Evolutionary conservation across 2,329 filamentous ascomycete species (phyloP).

Genomic region (Fusarium coffeatum): DNA sequence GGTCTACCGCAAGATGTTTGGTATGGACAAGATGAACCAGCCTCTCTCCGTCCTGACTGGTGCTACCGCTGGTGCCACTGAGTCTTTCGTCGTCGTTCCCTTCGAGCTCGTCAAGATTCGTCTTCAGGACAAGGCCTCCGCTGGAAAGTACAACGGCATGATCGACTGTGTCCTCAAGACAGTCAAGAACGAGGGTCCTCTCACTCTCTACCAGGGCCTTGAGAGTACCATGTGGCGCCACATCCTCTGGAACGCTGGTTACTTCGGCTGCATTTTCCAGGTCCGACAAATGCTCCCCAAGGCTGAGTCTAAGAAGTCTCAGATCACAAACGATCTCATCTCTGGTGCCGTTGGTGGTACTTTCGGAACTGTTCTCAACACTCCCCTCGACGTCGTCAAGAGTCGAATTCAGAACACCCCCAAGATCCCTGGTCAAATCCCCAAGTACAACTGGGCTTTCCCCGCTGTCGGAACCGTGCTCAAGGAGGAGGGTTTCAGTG

Average conservation of each 20-base stretch:
- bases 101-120: slow-evolving; percentile 99
- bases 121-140: slow-evolving; percentile 93
- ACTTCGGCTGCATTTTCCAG: slow-evolving; percentile 99
- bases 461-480: slow-evolving; percentile 86
- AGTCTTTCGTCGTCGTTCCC: slow-evolving; percentile 95
- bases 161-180: slow-evolving; percentile 85
- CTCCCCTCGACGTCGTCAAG: slow-evolving; percentile 97
- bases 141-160: slow-evolving; percentile 87
- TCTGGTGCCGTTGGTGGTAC: slow-evolving; percentile 91
- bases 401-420: slow-evolving; percentile 95
- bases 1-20: slow-evolving; percentile 90
- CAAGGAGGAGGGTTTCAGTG: slow-evolving; percentile 90
- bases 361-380: slow-evolving; percentile 89
- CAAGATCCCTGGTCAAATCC: slow-evolving; percentile 80
- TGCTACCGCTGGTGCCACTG: slow-evolving; percentile 93
- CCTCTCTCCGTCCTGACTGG: slow-evolving; percentile 91
- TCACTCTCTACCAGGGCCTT: slow-evolving; percentile 95
- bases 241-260: slow-evolving; percentile 88
- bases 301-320: slow-evolving; percentile 80
- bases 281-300: slow-evolving; percentile 85
- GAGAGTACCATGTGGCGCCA: slow-evolving; percentile 98
- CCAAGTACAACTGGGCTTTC: slow-evolving; percentile 99
- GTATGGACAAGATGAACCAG: slow-evolving; percentile 88
- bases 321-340: slow-evolving; percentile 88
- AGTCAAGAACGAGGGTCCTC: slow-evolving; percentile 80